Evolutionary conservation across 2,329 filamentous ascomycete species (phyloP), one percentile per base, ranked within the genome.

Genomic region (Penicillium hordei): DNA sequence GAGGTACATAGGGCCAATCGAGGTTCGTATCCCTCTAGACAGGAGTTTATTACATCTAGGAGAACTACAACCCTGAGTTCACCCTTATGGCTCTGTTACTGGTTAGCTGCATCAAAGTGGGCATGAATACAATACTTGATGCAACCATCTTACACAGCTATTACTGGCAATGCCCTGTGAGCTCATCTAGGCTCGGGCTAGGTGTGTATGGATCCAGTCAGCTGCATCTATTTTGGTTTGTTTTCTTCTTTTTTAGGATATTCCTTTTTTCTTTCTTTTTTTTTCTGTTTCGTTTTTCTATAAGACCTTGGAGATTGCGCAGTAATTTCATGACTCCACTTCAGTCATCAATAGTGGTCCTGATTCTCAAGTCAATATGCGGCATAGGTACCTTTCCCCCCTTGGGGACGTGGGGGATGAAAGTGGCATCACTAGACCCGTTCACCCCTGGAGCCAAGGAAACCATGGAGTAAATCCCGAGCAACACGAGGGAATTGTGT

Each of bases 1-100:
- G 10, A 43, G 43, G 15, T 55, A 38, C 58, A 23, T 51, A 49
- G 51, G 46, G 44, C 55, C 45, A 60, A 48, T 42, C 43, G 40
- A 57, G 52, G 40, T 48, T 33, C 17, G 17, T 52, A 65, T 63
- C 65, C 63, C 62, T 67, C 60, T 57, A 45, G 17, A 45, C 60
- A 65, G 65, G 65, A 67, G 63, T 23, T 59, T 29, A 64, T 52
- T 59, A 57, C 59, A 66, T 61, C 60, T 51, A 65, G 61, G 63
- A 63, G 60, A 59, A 45, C 51, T 52, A 52, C 48, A n/a, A 51
- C 58, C 56, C 60, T 62, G 53, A 60, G 43, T 50, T 61, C 58
- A 39, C 53, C 36, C n/a, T 64, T 59, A 58, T 55, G 36, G 25
- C 17, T 45, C 34, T 55, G 31, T 51, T 45, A 58, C 50, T 60